These are phyloP conservation scores for Escovopsis sp. DNA, from an alignment of 2,329 filamentous ascomycete genomes.

Conservation along the genomic window DNA sequence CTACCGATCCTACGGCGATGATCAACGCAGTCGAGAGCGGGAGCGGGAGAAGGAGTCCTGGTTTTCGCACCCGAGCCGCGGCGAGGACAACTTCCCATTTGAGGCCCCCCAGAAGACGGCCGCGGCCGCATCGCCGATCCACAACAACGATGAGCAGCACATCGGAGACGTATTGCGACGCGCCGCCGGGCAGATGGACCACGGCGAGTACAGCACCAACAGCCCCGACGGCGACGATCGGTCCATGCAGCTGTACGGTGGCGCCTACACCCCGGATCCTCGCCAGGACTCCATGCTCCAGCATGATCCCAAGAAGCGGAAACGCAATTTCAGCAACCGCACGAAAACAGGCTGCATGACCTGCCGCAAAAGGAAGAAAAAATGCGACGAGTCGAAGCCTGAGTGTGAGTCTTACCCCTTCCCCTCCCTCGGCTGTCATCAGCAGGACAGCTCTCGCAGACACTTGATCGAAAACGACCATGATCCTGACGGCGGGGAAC, in stretches of 20 bases:
- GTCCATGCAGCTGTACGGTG: constrained; percentile 24
- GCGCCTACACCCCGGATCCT: constrained; percentile 32
- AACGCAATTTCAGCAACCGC: constrained; percentile 80
- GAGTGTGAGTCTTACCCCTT: constrained; percentile 52
- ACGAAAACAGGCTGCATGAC: constrained; percentile 95
- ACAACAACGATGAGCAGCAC: constrained; percentile 36
- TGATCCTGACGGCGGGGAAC: constrained; percentile 3
- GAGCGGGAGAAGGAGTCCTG: constrained; percentile 26
- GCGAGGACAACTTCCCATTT: constrained; percentile 30
- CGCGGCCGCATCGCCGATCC: constrained; percentile 19
- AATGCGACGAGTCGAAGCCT: constrained; percentile 89
- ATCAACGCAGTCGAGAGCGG: constrained; percentile 23
- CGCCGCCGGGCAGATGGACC: constrained; percentile 25
- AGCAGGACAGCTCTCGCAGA: background rate
- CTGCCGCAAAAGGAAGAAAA: constrained; percentile 87
- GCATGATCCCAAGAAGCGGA: constrained; percentile 53
- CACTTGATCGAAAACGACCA: background rate
- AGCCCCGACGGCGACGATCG: constrained; percentile 40
- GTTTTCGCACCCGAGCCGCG: constrained; percentile 30
- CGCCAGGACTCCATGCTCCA: constrained; percentile 36
- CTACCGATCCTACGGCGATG: constrained; percentile 30
- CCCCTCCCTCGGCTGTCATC: background rate
- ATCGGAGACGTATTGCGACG: constrained; percentile 29
- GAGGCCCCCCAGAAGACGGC: constrained; percentile 33
- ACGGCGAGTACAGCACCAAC: constrained; percentile 35